Evolutionary conservation across 768 basidiomycete genomes (phyloP), one percentile per base, ranked within the genome.

Genomic region (Hydnomerulius pinastri): DNA sequence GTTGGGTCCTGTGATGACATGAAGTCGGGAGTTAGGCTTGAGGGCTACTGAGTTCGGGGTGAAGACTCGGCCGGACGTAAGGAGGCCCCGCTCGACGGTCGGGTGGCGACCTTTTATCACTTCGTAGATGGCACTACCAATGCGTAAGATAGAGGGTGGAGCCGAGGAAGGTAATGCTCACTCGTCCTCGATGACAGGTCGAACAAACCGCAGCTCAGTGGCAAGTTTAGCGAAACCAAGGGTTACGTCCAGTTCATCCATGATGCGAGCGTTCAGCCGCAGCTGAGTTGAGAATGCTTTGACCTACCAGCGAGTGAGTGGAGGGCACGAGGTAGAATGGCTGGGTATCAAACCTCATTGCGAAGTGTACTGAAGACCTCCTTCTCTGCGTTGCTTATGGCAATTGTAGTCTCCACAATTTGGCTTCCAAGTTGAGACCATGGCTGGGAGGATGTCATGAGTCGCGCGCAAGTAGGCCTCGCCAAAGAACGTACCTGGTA

Each of bases 1-100:
- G 61, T 97, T 98, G 0, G 96, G 95, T 0, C 95, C 95, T 6
- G 95, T 98, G 54, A 98, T 89, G 18, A 87, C 64, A 56, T 96
- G 94, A 9, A 97, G 61, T 24, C 80, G 82, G 13, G 86, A 83
- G 11, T 70, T 60, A 1, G 82, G 73, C 3, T 72, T 73, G 60
- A 98, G 76, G 13, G 72, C 57, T 18, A 93, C 76, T 2, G 86
- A 86, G 66, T 98, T 98, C 0, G 94, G 85, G 1, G 85, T 90
- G 67, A 96, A 98, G 11, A 79, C 74, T 24, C 94, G 83, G 20
- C 87, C 87, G 1, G 81, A 73, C 0, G 76, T 76, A 36, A 93
- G 72, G 4, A 98, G 77, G 12, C 92, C 92, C 5, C 92, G 77
- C 71, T 98, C 96, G 10, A 98, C 95, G 1, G 92, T 87, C 0